Base-by-base conservation (phyloP, 371 early-diverging fungal genomes). In the Lichtheimia ramosa region DNA sequence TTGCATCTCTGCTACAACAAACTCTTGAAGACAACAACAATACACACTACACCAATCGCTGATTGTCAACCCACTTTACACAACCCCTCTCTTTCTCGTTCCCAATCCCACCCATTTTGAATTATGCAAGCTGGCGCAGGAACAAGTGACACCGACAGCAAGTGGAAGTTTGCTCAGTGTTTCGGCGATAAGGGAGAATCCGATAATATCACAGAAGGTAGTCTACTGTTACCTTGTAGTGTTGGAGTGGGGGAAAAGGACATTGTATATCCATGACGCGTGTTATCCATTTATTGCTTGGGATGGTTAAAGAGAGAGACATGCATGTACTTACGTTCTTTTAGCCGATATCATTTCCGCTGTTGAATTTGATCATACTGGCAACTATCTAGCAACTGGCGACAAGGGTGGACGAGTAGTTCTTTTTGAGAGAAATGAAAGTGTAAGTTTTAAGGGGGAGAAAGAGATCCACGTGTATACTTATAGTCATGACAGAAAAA, bases 141-240 rank as follows among this genome's bases (percentile, higher is more conserved):
- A 55, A 16, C 23, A 6, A 55, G 14, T 55, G 56, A 55, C 18
- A 43, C 56, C 24, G 56, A 55, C 20, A 43, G 23, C 52, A 59
- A 86, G 43, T 96, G 96, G 97, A 93, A 92, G 74, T 96, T 96
- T 75, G 93, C 97, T 58, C 98, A 98, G 74, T 97, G 98, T 79
- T 98, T 98, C 83, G 98, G 98, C 61, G 98, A 98, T 82, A 98
- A 98, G 77, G 95, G 96, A 49, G 98, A 98, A 56, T 88, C 94
- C 50, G 95, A 96, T 54, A 97, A 98, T 78, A 92, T 98, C 54
- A 96, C 97, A 15, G 97, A 97, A 89, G 97, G 97, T 96, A 86
- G 73, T 41, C 46, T 4, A 6, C 21, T 46, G 7, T 46, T 46
- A 18, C 21, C 46, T 46, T 46, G n/a, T 21, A 16, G n/a, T 5